These are phyloP conservation scores for Candida nanaspora DNA, from an alignment of 805 yeast genomes.

Conservation along the genomic window DNA sequence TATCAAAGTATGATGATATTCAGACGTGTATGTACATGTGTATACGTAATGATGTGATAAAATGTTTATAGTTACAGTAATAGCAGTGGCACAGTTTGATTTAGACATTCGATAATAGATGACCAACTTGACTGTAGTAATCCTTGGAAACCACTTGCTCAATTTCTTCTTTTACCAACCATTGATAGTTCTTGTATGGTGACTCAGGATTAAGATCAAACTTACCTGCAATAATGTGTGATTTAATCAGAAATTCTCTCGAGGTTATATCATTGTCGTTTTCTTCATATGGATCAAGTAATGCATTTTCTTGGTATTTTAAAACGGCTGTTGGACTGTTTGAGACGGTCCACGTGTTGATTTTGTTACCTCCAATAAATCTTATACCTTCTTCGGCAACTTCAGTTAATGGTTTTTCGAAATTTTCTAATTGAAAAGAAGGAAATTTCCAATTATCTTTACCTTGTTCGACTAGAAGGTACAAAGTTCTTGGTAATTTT, in stretches of 20 bases:
- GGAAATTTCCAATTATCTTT: conserved; percentile 70
- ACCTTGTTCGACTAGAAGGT: conserved; percentile 51
- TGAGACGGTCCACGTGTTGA: conserved; percentile 90
- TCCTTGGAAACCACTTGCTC: conserved; percentile 39
- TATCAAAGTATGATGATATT: too few species aligned
- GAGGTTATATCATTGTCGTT: conserved; percentile 15
- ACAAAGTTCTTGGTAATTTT: conserved; percentile 69
- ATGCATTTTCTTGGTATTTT: conserved; percentile 29
- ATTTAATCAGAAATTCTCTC: conserved; percentile 72
- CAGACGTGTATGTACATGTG: neutral
- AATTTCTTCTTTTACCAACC: conserved; percentile 84
- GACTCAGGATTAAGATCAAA: conserved; percentile 42
- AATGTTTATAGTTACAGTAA: too few species aligned
- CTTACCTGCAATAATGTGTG: conserved; percentile 81
- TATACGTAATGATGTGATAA: neutral
- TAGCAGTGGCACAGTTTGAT: too few species aligned
- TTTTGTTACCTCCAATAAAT: conserved; percentile 60
- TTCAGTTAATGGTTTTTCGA: conserved; percentile 50
- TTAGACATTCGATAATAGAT: conserved; percentile 32
- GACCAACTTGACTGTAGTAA: conserved; percentile 52
- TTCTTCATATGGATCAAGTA: conserved; percentile 11
- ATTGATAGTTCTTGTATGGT: conserved; percentile 47
- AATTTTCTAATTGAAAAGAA: conserved; percentile 41
- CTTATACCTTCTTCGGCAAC: conserved; percentile 73
- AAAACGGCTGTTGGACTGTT: conserved; percentile 75